Conservation (phyloP, 345 rosid genomes). For the Eucalyptus microcorys region DNA sequence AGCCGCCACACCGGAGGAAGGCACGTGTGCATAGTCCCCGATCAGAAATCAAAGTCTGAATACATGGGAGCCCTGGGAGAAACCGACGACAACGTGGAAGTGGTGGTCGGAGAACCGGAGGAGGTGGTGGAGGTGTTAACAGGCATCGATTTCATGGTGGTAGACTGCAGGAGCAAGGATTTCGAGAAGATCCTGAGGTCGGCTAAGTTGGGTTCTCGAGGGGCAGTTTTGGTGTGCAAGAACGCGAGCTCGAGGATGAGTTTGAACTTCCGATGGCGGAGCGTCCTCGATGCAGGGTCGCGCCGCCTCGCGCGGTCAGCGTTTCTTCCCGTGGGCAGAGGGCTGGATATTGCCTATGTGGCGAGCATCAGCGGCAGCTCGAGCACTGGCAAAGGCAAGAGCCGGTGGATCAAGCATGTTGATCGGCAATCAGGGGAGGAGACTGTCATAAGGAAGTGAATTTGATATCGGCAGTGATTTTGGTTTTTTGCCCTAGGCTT, state of each 20-base stretch:
- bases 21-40: conserved; percentile 76
- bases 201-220: conserved; percentile 46
- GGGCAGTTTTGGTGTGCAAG: conserved; percentile 75
- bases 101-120: conserved; percentile 43
- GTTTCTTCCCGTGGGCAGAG: conserved; percentile 64
- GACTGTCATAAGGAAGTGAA: conserved; percentile 41
- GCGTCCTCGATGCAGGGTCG: conserved; percentile 31
- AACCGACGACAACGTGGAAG: conserved; percentile 14
- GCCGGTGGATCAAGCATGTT: conserved; percentile 72
- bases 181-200: conserved; percentile 42
- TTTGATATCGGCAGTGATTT: background rate
- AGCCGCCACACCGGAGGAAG: conserved; percentile 58
- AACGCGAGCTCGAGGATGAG: conserved; percentile 32
- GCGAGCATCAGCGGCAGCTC: conserved; percentile 19
- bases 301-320: conserved; percentile 54
- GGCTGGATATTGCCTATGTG: conserved; percentile 66
- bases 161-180: conserved; percentile 52
- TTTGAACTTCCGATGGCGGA: conserved; percentile 49
- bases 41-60: conserved; percentile 49
- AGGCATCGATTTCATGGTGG: conserved; percentile 72
- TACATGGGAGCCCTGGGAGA: conserved; percentile 28
- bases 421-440: conserved; percentile 73
- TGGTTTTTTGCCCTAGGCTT: background rate
- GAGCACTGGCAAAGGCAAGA: conserved; percentile 8
- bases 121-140: conserved; percentile 30